phyloP scores from a whole-genome alignment of 352 stramenopile genomes.

The Pythium grandisporangium region DNA sequence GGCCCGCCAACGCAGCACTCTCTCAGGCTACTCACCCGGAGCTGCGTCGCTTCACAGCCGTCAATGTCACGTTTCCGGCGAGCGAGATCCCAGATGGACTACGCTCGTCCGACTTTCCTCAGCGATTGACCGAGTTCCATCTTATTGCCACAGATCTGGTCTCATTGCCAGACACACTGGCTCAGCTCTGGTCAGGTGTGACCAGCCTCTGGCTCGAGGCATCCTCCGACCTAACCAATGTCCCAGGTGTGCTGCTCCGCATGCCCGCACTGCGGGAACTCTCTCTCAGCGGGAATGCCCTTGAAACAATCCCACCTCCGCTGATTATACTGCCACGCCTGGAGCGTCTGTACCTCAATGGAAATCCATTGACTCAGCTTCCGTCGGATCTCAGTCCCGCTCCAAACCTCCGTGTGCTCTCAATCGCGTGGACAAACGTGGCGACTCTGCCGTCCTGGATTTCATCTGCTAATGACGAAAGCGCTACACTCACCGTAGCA shows the following conservation, averaged over 20 bases:
- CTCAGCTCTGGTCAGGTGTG: constrained; percentile 2
- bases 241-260: constrained; percentile 1
- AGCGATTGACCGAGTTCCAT: background rate
- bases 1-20: constrained; percentile 6
- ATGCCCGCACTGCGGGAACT: constrained; percentile 1
- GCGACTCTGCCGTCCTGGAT: too few species aligned
- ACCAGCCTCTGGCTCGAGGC: constrained; percentile 4
- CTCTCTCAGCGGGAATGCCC: constrained; percentile 7
- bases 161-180: constrained; percentile 2
- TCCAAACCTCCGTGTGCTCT: too few species aligned
- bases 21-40: constrained; percentile 1
- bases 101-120: constrained; percentile 4
- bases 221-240: too few species aligned
- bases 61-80: constrained; percentile 12
- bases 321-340: constrained; percentile 1
- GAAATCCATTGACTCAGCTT: constrained; percentile 9
- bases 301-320: background rate
- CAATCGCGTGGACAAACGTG: too few species aligned
- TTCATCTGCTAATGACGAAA: too few species aligned
- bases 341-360: constrained; percentile 1
- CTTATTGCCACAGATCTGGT: constrained; percentile 3
- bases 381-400: too few species aligned
- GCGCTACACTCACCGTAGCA: too few species aligned
- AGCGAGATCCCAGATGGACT: constrained; percentile 3
- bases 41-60: constrained; percentile 2